Percentiles rank a stretch among this genome's conserved stretches.
These are phyloP conservation scores for Teratosphaeria viscida DNA, from an alignment of 2,329 filamentous ascomycete genomes.

Conservation along the genomic window DNA sequence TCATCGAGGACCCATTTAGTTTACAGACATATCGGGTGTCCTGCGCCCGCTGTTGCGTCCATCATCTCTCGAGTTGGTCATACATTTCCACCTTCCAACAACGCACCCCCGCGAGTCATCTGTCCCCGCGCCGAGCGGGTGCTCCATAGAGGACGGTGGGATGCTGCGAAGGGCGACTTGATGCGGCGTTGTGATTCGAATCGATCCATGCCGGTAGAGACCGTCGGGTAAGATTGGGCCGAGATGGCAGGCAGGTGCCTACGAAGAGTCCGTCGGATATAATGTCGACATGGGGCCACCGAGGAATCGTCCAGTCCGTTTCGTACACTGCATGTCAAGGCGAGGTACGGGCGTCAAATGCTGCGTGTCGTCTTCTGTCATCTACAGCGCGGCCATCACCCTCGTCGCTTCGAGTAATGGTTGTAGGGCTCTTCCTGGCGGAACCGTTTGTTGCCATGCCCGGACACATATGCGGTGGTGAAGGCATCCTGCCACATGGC, in stretches of 20 bases:
- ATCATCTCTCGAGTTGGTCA: background rate
- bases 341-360: background rate
- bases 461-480: slow-evolving; percentile 25
- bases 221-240: background rate
- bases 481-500: slow-evolving; percentile 43
- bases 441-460: slow-evolving; percentile 33
- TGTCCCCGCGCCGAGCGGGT: background rate
- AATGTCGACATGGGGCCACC: background rate
- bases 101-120: background rate
- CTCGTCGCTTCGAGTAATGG: slow-evolving; percentile 12
- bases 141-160: background rate
- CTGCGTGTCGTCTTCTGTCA: background rate
- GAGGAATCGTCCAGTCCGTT: background rate
- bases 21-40: background rate
- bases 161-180: background rate
- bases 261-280: background rate
- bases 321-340: background rate
- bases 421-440: slow-evolving; percentile 29
- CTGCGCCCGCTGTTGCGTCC: background rate
- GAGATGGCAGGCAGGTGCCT: background rate
- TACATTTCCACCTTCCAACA: background rate
- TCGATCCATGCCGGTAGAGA: background rate
- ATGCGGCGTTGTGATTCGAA: background rate
- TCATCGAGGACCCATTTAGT: background rate
- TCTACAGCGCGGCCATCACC: slow-evolving; percentile 2